Evolutionary conservation across 306 rosid species (phyloP).

Genomic region (Pyrus bretschneideri): DNA sequence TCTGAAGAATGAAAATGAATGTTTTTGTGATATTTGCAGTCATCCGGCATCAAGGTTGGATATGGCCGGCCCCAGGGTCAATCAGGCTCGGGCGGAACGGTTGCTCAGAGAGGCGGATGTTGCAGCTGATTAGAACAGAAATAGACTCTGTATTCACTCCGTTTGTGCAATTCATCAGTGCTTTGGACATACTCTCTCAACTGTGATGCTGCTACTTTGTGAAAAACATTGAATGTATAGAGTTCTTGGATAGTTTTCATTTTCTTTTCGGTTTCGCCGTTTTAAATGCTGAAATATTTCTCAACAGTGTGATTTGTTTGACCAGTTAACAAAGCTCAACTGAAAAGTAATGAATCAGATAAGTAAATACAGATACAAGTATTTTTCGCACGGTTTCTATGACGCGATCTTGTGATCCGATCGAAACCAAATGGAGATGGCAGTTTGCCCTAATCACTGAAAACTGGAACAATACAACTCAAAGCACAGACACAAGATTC

Average conservation of each 20-base stretch:
- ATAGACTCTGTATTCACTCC: slow-evolving; percentile 14
- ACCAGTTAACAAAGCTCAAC: too few species aligned
- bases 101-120: slow-evolving; percentile 63
- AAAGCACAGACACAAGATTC: neutral
- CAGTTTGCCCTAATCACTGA: neutral
- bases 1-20: neutral
- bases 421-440: neutral
- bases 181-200: slow-evolving; percentile 3
- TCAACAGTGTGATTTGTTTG: neutral
- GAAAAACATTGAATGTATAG: slow-evolving; percentile 45
- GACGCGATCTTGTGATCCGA: too few species aligned
- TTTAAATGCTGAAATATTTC: neutral
- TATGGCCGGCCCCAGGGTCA: slow-evolving; percentile 75
- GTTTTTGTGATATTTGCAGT: slow-evolving; percentile 38
- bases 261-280: neutral
- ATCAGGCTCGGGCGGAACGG: slow-evolving; percentile 65
- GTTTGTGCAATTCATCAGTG: slow-evolving; percentile 17
- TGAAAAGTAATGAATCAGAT: too few species aligned
- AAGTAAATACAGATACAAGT: too few species aligned
- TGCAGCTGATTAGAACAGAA: slow-evolving; percentile 48
- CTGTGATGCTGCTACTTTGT: slow-evolving; percentile 24
- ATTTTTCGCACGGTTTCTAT: too few species aligned
- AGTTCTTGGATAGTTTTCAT: slow-evolving; percentile 26
- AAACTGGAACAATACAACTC: neutral
- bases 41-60: slow-evolving; percentile 85